Evolutionary conservation across 2,329 filamentous ascomycete species (phyloP), one percentile per base, ranked within the genome.

Genomic region (Ophiostoma sp.): DNA sequence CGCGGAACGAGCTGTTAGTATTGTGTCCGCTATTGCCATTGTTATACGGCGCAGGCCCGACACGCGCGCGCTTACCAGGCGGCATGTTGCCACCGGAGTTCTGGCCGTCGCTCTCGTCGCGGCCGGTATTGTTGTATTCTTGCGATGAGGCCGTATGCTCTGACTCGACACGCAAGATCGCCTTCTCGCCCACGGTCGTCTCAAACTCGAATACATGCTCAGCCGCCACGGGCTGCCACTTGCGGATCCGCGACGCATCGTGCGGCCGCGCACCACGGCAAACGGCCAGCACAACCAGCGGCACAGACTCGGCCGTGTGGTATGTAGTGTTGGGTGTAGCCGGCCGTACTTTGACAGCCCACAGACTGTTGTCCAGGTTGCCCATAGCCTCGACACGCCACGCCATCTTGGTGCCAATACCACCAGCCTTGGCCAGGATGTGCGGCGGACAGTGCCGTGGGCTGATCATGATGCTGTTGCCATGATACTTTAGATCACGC

Each of bases 391-490:
- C 90, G 4, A 97, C 89, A 76, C 91, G 87, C 92, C 94, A 99
- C 55, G 81, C 87, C 78, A 96, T 85, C 78, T 89, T 94, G 74
- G 86, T 88, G 45, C 93, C 92, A 75, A 97, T 87, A 41, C 94
- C 94, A 58, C 95, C 95, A 11, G 95, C 89, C 77, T 92, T 95
- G 66, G 90, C 85, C 44, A 97, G 80, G 36, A 96, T 89, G 72
- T 83, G 85, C 66, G 84, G 82, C 2, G 90, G 87, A 65, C 90
- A 91, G 0, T 90, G 87, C 11, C 90, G 88, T 0, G 92, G 89
- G 49, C 89, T 90, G 75, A 99, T 98, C 74, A 97, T 84, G 73
- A 99, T 93, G 77, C 89, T 94, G 78, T 96, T 97, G 63, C 89
- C 93, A 74, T 97, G 88, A 71, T 88, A 86, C 72, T 91, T 92